Evolutionary conservation across 2,329 filamentous ascomycete genomes (phyloP).

Genomic region (Alternaria atra): DNA sequence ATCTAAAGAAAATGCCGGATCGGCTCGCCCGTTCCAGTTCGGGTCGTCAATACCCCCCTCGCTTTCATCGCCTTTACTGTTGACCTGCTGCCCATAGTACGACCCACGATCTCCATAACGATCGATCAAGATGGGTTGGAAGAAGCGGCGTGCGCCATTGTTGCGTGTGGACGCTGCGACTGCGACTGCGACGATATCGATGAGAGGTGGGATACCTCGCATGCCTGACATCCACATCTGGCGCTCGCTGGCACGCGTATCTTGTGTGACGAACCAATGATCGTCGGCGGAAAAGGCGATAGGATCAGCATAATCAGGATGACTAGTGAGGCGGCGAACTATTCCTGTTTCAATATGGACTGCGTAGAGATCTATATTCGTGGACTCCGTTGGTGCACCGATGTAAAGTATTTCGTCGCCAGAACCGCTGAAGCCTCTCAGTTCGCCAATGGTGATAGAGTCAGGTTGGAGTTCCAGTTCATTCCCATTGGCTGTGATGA

Average conservation of each 20-base stretch:
- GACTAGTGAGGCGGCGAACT: slow-evolving; percentile 55
- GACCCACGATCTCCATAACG: slow-evolving; percentile 55
- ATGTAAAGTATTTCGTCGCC: slow-evolving; percentile 56
- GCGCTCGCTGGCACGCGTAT: slow-evolving; percentile 55
- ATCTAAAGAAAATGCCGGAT: slow-evolving; percentile 56
- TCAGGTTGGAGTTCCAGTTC: slow-evolving; percentile 45
- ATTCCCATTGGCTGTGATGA: slow-evolving; percentile 8
- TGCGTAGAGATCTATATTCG: slow-evolving; percentile 58
- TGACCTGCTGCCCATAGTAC: slow-evolving; percentile 57
- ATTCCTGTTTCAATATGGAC: slow-evolving; percentile 52
- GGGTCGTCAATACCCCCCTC: slow-evolving; percentile 52
- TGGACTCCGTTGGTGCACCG: slow-evolving; percentile 53
- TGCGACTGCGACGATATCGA: slow-evolving; percentile 37
- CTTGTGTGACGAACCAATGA: slow-evolving; percentile 56
- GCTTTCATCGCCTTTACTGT: slow-evolving; percentile 40
- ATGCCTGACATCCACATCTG: slow-evolving; percentile 56
- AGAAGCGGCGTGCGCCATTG: slow-evolving; percentile 58
- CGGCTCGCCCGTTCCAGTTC: slow-evolving; percentile 60
- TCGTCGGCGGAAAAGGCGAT: slow-evolving; percentile 56
- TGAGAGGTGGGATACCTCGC: slow-evolving; percentile 55
- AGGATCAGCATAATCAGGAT: slow-evolving; percentile 58
- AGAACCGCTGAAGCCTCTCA: slow-evolving; percentile 56
- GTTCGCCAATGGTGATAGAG: slow-evolving; percentile 53
- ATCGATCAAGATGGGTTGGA: slow-evolving; percentile 58
- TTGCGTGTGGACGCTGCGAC: slow-evolving; percentile 55